Percentiles rank a stretch among this genome's conserved stretches.
Evolutionary conservation across 2,329 filamentous ascomycete species (phyloP).

Genomic region (Zasmidium citrigriseum): DNA sequence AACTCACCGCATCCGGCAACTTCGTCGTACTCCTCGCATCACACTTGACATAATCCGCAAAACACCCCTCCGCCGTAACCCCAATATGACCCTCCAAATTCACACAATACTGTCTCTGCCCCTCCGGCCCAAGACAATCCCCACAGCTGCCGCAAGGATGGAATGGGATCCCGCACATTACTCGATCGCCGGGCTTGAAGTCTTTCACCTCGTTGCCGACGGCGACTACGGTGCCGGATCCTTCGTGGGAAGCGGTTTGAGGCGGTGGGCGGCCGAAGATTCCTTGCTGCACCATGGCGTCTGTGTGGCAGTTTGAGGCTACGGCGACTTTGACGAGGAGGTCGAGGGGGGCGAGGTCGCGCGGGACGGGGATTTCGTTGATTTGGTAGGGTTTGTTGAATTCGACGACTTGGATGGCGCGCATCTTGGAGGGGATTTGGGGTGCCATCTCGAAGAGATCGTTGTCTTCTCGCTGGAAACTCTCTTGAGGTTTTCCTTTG

Average conservation of each 20-base stretch:
- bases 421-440: conserved; percentile 47
- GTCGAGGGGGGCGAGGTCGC: conserved; percentile 50
- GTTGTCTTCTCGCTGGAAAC: too few species aligned
- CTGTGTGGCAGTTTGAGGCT: conserved; percentile 64
- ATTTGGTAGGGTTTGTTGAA: conserved; percentile 59
- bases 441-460: too few species aligned
- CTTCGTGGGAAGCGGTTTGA: conserved; percentile 59
- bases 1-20: conserved; percentile 52
- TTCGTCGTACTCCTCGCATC: conserved; percentile 50
- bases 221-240: conserved; percentile 56
- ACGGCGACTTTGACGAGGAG: conserved; percentile 63
- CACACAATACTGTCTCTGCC: conserved; percentile 56
- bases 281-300: conserved; percentile 57
- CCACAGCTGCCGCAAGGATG: conserved; percentile 56
- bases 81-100: conserved; percentile 50
- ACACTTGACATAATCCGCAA: conserved; percentile 58
- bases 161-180: conserved; percentile 58
- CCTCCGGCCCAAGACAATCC: conserved; percentile 54
- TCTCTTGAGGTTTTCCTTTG: too few species aligned
- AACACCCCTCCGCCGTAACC: conserved; percentile 54
- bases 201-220: conserved; percentile 43
- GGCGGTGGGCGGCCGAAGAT: conserved; percentile 53
- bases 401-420: conserved; percentile 51
- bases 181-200: conserved; percentile 54
- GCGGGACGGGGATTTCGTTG: conserved; percentile 46